Evolutionary conservation across 169 alveolate genomes (phyloP).

Genomic region (Plasmodium gallinaceum): DNA sequence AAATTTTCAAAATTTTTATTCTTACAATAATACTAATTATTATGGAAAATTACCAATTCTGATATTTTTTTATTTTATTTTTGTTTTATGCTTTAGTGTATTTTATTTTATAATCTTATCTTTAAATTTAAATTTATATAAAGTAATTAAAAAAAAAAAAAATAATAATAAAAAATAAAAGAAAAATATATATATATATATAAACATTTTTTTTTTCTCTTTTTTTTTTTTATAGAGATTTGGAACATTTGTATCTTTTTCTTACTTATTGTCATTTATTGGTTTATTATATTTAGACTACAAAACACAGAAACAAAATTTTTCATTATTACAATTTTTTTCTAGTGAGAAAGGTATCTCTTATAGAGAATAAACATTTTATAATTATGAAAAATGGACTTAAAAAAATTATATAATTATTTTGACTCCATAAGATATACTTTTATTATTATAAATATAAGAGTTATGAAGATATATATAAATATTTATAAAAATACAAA

Average conservation of each 20-base stretch:
- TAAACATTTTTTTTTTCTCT: background rate
- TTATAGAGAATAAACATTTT: slow-evolving; percentile 1
- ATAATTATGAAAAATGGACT: background rate
- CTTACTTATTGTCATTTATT: slow-evolving; percentile 39
- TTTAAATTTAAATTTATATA: slow-evolving; percentile 44
- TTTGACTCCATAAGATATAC: background rate
- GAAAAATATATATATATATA: background rate
- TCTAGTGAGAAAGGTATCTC: slow-evolving; percentile 64
- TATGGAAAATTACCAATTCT: slow-evolving; percentile 21
- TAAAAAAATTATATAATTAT: background rate
- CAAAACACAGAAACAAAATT: slow-evolving; percentile 54
- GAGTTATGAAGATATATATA: background rate
- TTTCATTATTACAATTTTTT: slow-evolving; percentile 53
- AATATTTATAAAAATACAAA: background rate
- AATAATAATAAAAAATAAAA: background rate
- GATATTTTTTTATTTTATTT: slow-evolving; percentile 32
- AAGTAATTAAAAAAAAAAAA: slow-evolving; percentile 14
- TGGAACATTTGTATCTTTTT: slow-evolving; percentile 48
- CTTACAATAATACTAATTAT: slow-evolving; percentile 15
- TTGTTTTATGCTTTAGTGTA: slow-evolving; percentile 35
- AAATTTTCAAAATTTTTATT: background rate
- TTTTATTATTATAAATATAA: background rate
- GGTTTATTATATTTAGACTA: slow-evolving; percentile 43
- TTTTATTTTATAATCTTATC: slow-evolving; percentile 49
- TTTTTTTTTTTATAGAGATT: slow-evolving; percentile 47